A percentile compares a stretch with the other conserved stretches of the same genome.
Evolutionary conservation across 2,329 filamentous ascomycete genomes (phyloP).

Genomic region (Cladosporium sp.): DNA sequence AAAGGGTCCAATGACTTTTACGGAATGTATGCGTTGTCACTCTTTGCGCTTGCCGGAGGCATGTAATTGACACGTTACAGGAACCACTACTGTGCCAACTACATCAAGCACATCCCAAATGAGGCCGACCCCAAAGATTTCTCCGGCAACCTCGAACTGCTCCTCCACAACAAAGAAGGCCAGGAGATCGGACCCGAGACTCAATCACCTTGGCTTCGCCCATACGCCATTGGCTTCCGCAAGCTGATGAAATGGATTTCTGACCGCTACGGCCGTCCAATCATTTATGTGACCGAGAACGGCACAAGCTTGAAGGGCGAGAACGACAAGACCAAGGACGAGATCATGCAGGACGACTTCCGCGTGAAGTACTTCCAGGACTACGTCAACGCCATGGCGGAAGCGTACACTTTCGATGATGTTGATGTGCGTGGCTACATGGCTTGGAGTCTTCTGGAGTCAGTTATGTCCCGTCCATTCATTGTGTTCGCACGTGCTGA

Average conservation of each 20-base stretch:
- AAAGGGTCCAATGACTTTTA: conserved; percentile 90
- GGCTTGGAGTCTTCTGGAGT: conserved; percentile 84
- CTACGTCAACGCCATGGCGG: conserved; percentile 72
- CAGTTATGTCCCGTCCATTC: conserved; percentile 32
- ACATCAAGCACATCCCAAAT: conserved; percentile 61
- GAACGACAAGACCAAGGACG: conserved; percentile 64
- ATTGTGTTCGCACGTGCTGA: neutral
- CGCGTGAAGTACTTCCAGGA: conserved; percentile 71
- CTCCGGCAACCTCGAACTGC: conserved; percentile 68
- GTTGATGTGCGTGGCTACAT: conserved; percentile 76
- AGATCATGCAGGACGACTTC: conserved; percentile 78
- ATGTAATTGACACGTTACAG: conserved; percentile 11
- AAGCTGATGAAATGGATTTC: conserved; percentile 72
- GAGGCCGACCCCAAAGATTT: conserved; percentile 61
- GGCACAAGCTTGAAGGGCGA: conserved; percentile 80
- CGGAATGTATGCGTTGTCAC: conserved; percentile 55
- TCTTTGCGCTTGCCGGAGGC: neutral
- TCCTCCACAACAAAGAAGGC: conserved; percentile 63
- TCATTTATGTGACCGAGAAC: conserved; percentile 85
- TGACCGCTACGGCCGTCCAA: conserved; percentile 68
- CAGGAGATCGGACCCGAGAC: conserved; percentile 76
- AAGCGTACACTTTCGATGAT: conserved; percentile 66
- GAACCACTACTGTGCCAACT: conserved; percentile 88
- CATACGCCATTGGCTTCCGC: conserved; percentile 70
- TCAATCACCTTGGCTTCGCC: conserved; percentile 74